Base-by-base conservation (phyloP, 495 filamentous ascomycete genomes). In the Penicillium silybi region DNA sequence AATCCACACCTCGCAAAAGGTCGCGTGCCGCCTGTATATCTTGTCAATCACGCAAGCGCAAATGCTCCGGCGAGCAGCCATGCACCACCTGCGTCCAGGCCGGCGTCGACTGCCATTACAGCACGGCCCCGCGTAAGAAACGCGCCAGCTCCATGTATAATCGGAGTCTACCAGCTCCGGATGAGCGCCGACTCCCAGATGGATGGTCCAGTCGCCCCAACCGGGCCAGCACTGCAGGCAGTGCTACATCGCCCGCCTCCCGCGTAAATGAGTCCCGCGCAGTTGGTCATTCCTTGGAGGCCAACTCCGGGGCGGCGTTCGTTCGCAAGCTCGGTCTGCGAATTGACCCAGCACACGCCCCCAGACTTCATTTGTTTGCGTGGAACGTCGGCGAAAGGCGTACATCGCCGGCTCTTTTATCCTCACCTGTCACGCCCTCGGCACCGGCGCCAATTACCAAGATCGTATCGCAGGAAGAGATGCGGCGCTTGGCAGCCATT, bases 281-380 rank as follows among this genome's bases (percentile, higher is more conserved):
- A 13, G 39, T 41, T 8, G 50, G 49, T 19, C 48, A 63, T 16
- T 67, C 73, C 6, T 66, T 80, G 7, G 71, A 79, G 38, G 73
- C 74, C 15, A 81, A 83, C 48, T 80, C 77, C 5, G 79, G 79
- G 1, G 77, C 80, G 5, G 79, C 80, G 1, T 81, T 81, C 57
- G 77, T 79, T 9, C 65, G 75, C 46, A 74, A 69, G 39, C 59
- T 84, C n/a, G 79, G 74, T 9, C 66, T 79, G 32, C 71, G 70
- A 17, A 67, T 81, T 52, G 77, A 80, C 41, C 68, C 77, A 5
- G 62, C 72, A 3, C 71, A 70, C 50, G 76, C 78, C 5, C 79
- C 78, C 6, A 63, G 75, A 39, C 51, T 83, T 49, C 77, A 82
- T 52, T 68, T 80, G 16, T 83, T 81, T 58, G 80, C 70, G 2